Evolutionary conservation across 495 filamentous ascomycete species (phyloP).

Genomic region (Penicillium lividum): DNA sequence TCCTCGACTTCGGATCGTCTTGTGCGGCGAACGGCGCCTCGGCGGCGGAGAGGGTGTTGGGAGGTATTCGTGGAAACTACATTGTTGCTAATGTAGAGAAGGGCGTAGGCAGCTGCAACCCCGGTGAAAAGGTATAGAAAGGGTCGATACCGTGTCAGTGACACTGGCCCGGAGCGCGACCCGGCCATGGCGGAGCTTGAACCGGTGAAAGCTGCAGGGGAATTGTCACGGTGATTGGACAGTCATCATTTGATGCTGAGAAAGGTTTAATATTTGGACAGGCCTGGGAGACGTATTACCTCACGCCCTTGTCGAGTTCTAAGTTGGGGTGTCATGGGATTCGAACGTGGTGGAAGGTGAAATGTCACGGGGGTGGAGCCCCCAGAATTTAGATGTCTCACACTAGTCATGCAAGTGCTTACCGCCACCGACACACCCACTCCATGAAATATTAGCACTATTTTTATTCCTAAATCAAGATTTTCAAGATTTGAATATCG

Average conservation of each 20-base stretch:
- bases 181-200: conserved; percentile 38
- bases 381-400: conserved; percentile 6
- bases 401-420: background rate
- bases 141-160: conserved; percentile 50
- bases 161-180: conserved; percentile 34
- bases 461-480: background rate
- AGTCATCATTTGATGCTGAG: conserved; percentile 12
- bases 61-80: conserved; percentile 31
- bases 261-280: background rate
- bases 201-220: conserved; percentile 21
- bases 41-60: conserved; percentile 43
- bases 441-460: background rate
- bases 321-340: conserved; percentile 6
- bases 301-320: background rate
- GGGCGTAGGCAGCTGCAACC: conserved; percentile 49
- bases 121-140: conserved; percentile 51
- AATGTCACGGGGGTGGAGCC: conserved; percentile 9
- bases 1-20: conserved; percentile 36
- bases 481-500: background rate
- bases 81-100: conserved; percentile 48
- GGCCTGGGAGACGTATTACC: background rate
- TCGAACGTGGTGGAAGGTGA: conserved; percentile 1
- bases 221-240: conserved; percentile 18
- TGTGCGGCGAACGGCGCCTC: conserved; percentile 47
- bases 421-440: background rate